Base-by-base conservation (phyloP, 2,329 filamentous ascomycete species). In the Dactylellina haptotyla region DNA sequence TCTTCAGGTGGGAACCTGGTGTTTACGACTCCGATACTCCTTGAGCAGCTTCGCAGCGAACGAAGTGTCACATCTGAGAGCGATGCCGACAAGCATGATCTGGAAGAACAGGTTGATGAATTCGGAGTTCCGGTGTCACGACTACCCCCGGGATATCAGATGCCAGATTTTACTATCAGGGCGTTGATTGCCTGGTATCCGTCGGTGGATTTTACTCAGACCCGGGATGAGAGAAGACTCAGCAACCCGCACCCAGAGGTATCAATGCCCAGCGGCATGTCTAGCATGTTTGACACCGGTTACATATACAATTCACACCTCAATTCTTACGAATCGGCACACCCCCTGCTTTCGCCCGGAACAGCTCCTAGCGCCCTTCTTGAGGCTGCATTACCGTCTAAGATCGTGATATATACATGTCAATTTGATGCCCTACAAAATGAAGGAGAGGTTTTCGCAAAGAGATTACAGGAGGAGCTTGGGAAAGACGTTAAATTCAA, bases 361-460 rank as follows among this genome's bases (percentile, higher is more conserved):
- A 82, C 85, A 2, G 87, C 87, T 64, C 79, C 83, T 0, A 84
- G 87, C 72, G 82, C 83, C 28, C 77, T 85, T n/a, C 76, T 89
- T 3, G 61, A 61, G 5, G 80, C 79, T 3, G 80, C 80, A 5
- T 81, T 86, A 30, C 84, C 88, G 1, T 81, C 84, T 0, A 84
- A 85, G 8, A 79, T 89, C 1, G 82, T 88, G 12, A 81, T 89
- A 32, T 87, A 85, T 76, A 84, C 88, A 1, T 89, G 87, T 80
- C 87, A 89, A 80, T 86, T 84, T 79, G 87, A 89, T 78, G 88
- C 88, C 86, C 79, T 89, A n/a, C 82, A 87, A 5, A 81, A 81
- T 1, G 87, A 89, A 78, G 87, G 86, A 4, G 82, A 89, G 74
- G 82, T 83, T 1, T 89, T 93, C 75, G 84, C 86, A 8, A 83